Conservation (phyloP, 345 rosid species). For the Euphorbia tirucalli region DNA sequence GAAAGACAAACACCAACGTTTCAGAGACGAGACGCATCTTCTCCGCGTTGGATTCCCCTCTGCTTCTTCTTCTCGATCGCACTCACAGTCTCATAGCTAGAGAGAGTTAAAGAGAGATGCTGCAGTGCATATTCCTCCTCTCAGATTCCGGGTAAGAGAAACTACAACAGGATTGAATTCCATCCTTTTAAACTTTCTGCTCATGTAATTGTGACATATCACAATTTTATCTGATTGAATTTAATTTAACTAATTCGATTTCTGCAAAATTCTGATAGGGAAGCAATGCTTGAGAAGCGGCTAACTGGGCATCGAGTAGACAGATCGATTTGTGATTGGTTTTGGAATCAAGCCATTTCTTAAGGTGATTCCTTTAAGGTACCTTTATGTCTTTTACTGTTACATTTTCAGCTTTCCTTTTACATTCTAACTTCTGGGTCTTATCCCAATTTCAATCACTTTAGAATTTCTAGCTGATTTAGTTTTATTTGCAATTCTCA, state of each 20-base stretch:
- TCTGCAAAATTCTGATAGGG: constrained; percentile 41
- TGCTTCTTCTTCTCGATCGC: constrained; percentile 8
- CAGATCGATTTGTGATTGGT: constrained; percentile 92
- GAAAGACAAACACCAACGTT: neutral
- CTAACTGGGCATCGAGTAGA: constrained; percentile 91
- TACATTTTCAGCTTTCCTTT: neutral
- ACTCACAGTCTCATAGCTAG: neutral
- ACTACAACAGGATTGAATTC: neutral
- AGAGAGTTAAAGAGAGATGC: constrained; percentile 62
- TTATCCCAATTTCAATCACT: constrained; percentile 4
- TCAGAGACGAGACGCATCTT: neutral
- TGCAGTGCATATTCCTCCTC: constrained; percentile 94
- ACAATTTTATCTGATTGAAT: constrained; percentile 9
- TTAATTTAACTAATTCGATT: too few relatives aligned
- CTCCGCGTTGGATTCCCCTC: neutral
- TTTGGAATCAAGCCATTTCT: constrained; percentile 78
- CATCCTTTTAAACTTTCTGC: neutral
- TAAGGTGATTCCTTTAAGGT: constrained; percentile 78
- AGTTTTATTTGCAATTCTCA: neutral
- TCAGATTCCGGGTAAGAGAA: constrained; percentile 78
- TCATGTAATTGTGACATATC: neutral
- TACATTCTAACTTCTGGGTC: constrained; percentile 11
- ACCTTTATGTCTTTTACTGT: neutral
- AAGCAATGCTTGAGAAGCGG: constrained; percentile 97
- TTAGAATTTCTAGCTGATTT: neutral